A percentile compares a stretch with the other conserved stretches of the same genome.
Conservation (phyloP, 257 asterid genomes). For the Solanum lignicaule region DNA sequence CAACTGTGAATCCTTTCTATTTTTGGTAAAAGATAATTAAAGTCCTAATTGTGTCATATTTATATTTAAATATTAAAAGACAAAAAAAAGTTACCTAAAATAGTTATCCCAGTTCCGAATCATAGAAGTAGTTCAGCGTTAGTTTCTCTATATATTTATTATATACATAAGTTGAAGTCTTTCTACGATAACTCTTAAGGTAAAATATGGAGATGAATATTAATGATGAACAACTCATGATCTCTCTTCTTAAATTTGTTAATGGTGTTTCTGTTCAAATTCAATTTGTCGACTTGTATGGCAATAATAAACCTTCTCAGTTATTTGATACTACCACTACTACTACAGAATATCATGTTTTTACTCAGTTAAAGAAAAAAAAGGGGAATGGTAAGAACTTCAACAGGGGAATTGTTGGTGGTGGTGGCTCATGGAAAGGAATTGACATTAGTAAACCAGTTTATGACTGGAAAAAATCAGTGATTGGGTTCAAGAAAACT, state of each 20-base stretch:
- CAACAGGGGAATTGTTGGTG: background rate
- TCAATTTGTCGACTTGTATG: background rate
- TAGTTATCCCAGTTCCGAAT: background rate
- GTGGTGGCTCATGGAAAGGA: background rate
- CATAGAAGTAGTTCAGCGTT: background rate
- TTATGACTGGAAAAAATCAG: background rate
- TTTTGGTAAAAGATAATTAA: background rate
- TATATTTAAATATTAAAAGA: too few species aligned
- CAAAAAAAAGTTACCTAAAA: background rate
- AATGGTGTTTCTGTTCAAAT: background rate
- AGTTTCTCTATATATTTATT: background rate
- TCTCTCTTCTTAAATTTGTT: background rate
- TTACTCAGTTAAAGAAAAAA: background rate
- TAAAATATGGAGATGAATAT: background rate
- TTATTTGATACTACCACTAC: background rate
- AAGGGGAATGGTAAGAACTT: background rate
- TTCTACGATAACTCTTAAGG: background rate
- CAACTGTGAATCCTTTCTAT: background rate
- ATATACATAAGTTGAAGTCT: too few species aligned
- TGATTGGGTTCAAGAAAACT: background rate
- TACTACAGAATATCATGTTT: background rate
- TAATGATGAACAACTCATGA: background rate
- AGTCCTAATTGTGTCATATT: background rate
- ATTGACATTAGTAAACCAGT: background rate
- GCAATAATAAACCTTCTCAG: background rate